Evolutionary conservation across 148 eudicot genomes (phyloP), one percentile per base, ranked within the genome.

Genomic region (Linanthus parryae): DNA sequence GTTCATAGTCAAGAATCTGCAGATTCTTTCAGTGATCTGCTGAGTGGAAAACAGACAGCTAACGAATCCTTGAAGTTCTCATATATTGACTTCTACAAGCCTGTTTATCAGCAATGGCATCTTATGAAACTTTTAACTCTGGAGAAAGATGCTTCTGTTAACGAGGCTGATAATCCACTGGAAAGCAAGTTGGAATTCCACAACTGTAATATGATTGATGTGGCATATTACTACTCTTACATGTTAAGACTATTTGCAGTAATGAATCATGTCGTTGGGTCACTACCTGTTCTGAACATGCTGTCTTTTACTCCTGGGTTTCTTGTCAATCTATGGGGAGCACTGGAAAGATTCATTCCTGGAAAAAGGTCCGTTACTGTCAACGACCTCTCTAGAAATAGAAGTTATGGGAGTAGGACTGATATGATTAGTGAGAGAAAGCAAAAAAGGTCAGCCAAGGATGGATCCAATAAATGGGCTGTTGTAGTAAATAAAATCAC

Each of bases 231-330:
- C 47, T 91, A 91, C 67, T 91, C 94, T 52, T 64, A 73, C 63
- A 79, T 91, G 77, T 67, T 91, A 48, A 77, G 78, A 69, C 65
- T 81, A 66, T 83, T 83, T 68, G 76, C 87, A 20, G 23, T 72
- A 35, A 58, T 86, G 53, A 81, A 91, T 67, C 76, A 73, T 15
- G 55, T 45, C 23, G 59, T 54, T 57, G 88, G 92, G 44, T 61
- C 95, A 23, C 61, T 86, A 57, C 87, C 87, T 48, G 72, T 86
- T 60, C 95, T 91, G 67, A 91, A 91, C 67, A 77, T 86, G 81
- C 64, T 91, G 55, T 73, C 98, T 27, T 91, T 91, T 73, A 87
- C 90, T 27, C 98, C 98, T 65, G 98, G 98, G 57, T 91, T 79
- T 77, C 78, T 91, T 53, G 35, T 49, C 39, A 79, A 58, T 47